Conservation (phyloP, 164 flowering plant genomes). For the Pachysandra terminalis region DNA sequence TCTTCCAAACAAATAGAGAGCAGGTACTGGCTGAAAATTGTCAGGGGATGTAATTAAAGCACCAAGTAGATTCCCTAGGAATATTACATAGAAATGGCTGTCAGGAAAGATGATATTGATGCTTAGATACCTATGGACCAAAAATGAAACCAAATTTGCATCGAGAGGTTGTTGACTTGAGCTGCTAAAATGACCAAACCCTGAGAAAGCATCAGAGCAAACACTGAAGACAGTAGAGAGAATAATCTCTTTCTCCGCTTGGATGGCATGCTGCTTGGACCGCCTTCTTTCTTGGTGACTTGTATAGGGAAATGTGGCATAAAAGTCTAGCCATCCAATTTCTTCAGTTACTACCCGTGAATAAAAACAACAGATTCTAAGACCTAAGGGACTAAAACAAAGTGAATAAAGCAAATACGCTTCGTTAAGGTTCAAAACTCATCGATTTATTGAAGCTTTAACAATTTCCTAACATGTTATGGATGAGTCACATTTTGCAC, state of each 20-base stretch:
- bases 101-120: neutral
- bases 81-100: neutral
- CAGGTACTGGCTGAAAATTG: conserved; percentile 44
- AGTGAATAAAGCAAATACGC: neutral
- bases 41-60: conserved; percentile 1
- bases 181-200: conserved; percentile 49
- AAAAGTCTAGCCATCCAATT: conserved; percentile 66
- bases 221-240: conserved; percentile 41
- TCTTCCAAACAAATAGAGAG: conserved; percentile 49
- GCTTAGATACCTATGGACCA: conserved; percentile 43
- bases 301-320: conserved; percentile 25
- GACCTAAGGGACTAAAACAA: neutral
- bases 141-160: conserved; percentile 35
- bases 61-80: neutral
- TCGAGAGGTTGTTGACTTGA: conserved; percentile 46
- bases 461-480: conserved; percentile 3
- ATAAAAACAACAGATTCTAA: neutral
- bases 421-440: neutral
- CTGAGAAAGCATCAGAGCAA: conserved; percentile 58
- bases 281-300: conserved; percentile 31
- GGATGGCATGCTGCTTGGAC: conserved; percentile 43
- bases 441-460: neutral
- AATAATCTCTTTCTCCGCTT: conserved; percentile 65
- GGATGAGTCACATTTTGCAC: neutral
- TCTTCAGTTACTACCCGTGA: conserved; percentile 62